Percentiles rank a stretch among this genome's conserved stretches.
Conservation (phyloP, 2,329 filamentous ascomycete genomes). For the Hirsutella rhossiliensis region DNA sequence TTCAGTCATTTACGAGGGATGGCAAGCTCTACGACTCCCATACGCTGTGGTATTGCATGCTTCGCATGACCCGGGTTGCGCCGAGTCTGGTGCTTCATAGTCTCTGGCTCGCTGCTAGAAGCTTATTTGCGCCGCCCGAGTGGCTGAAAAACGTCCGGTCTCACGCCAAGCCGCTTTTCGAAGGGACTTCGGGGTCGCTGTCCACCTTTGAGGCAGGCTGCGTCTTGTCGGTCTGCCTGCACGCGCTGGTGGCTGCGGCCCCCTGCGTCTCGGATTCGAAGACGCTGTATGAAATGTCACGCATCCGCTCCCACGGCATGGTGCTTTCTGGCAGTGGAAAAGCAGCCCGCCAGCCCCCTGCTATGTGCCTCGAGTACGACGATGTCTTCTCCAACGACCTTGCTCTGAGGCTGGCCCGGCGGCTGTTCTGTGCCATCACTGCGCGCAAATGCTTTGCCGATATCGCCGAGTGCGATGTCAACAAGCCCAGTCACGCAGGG, state of each 20-base stretch:
- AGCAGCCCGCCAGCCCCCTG: conserved; percentile 31
- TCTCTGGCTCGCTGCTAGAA: conserved; percentile 49
- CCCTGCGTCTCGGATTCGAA: conserved; percentile 36
- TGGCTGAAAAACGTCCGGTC: conserved; percentile 27
- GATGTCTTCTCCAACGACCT: conserved; percentile 51
- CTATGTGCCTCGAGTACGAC: conserved; percentile 47
- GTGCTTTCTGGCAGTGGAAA: conserved; percentile 33
- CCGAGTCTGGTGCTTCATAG: conserved; percentile 50
- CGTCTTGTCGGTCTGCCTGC: conserved; percentile 47
- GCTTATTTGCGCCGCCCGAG: conserved; percentile 44
- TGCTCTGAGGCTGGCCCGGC: conserved; percentile 43
- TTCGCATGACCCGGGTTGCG: conserved; percentile 43
- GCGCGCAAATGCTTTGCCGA: conserved; percentile 38
- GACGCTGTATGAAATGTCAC: conserved; percentile 46
- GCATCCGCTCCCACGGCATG: conserved; percentile 42
- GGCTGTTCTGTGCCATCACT: conserved; percentile 45
- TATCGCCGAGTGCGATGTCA: conserved; percentile 24
- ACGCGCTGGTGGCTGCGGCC: conserved; percentile 47
- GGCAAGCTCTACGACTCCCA: conserved; percentile 46
- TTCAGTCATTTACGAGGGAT: conserved; percentile 44
- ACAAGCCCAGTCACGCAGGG: conserved; percentile 14
- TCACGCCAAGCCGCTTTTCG: conserved; percentile 4
- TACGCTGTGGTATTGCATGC: conserved; percentile 50
- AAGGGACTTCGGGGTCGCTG: conserved; percentile 3
- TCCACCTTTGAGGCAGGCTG: conserved; percentile 38